Base-by-base conservation (phyloP, 441 rosid genomes). In the Erodium texanum region DNA sequence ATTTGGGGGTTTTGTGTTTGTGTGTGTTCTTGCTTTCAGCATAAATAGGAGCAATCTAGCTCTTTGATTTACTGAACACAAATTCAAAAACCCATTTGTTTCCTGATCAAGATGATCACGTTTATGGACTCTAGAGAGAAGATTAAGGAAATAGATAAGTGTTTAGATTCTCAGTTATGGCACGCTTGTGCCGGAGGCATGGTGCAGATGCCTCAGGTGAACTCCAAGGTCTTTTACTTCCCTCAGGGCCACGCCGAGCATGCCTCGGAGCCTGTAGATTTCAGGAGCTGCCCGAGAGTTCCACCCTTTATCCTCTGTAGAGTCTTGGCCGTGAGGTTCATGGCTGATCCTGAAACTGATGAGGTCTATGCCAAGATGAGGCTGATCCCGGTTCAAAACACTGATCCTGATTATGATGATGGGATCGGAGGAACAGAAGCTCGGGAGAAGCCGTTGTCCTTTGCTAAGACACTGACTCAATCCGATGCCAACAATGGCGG, bases 171-270 rank as follows among this genome's bases (percentile, higher is more conserved):
- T 64, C 96, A 89, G 64, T 76, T 94, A 43, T 94, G 99, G 99
- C 97, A 94, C 78, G 99, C 96, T 56, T 94, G 99, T 76, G 97
- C 98, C 27, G 99, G 99, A 68, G 83, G 96, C 16, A 87, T 94
- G 98, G 94, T 92, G 22, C 96, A 89, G 71, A 88, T 92, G 82
- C 99, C 99, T 6, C 77, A 87, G 22, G 69, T 83, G 65, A 85
- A 83, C 83, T 80, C 98, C 3, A 89, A 82, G 71, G 96, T 92
- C 50, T 82, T 81, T 71, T 94, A 94, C 66, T 94, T 94, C 68
- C 96, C 99, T 50, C 99, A 94, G 73, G 99, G 99, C 7, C 99
- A 94, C 67, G 87, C 93, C 7, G 99, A 94, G 66, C 96, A 94
- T 71, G 89, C 97, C 67, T 75, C 77, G 12, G 89, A 85, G 15